Conservation (phyloP, 106 monocot species). For the Apostasia shenzhenica region DNA sequence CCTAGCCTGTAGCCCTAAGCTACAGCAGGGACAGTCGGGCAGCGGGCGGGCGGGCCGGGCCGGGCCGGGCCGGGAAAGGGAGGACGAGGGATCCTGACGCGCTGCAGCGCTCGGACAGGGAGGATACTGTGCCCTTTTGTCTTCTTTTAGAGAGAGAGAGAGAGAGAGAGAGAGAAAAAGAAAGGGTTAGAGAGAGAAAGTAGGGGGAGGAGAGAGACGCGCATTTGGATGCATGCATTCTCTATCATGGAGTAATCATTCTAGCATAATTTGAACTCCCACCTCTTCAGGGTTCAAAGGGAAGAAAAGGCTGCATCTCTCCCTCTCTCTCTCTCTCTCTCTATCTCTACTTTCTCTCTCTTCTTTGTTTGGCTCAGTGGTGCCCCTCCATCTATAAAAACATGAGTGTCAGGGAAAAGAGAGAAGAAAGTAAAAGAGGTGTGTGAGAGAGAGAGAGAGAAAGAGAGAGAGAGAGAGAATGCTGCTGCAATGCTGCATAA, state of each 20-base stretch:
- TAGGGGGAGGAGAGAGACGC: neutral
- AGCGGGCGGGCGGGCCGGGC: too few relatives aligned
- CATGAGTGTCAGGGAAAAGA: neutral
- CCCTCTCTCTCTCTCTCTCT: neutral
- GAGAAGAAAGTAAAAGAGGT: neutral
- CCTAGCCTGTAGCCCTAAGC: neutral
- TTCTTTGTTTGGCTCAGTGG: neutral
- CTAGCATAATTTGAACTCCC: neutral
- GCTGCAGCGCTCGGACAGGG: neutral
- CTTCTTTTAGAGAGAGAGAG: neutral
- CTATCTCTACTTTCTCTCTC: constrained; percentile 4
- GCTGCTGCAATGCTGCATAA: neutral
- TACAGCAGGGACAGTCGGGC: neutral
- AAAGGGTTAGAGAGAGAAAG: neutral
- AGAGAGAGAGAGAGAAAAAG: neutral
- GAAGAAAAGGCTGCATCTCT: neutral
- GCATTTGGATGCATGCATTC: neutral
- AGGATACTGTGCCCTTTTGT: neutral
- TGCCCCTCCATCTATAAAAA: neutral
- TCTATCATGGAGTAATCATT: neutral
- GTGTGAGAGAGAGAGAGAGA: neutral
- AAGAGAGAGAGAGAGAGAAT: neutral
- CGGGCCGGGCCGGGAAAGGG: neutral
- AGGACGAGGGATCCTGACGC: neutral
- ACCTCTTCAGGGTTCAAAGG: neutral